These are phyloP conservation scores for Agaricus blazei DNA, from an alignment of 768 basidiomycete species.

Conservation along the genomic window DNA sequence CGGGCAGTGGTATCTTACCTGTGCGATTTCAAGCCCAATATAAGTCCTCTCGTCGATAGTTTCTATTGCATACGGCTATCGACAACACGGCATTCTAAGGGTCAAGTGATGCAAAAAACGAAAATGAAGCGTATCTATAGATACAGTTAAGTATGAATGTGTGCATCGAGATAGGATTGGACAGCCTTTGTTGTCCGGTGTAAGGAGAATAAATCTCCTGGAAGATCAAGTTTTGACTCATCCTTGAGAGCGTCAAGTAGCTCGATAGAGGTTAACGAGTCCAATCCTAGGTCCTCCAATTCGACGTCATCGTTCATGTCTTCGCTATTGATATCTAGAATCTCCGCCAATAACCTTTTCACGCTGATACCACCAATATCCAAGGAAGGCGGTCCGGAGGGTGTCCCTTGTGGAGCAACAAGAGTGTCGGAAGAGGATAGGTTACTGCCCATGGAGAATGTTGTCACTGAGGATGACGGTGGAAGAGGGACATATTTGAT, in stretches of 20 bases:
- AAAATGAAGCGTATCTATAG: too few relatives aligned
- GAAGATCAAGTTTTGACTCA: conserved; percentile 36
- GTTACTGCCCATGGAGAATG: conserved; percentile 11
- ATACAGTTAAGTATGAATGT: conserved; percentile 1
- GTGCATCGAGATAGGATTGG: conserved; percentile 22
- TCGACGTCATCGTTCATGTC: conserved; percentile 40
- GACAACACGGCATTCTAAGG: too few relatives aligned
- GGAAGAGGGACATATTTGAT: not conserved
- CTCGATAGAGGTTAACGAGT: conserved; percentile 64
- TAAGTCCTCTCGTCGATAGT: too few relatives aligned
- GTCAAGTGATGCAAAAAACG: too few relatives aligned
- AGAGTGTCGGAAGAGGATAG: conserved; percentile 31
- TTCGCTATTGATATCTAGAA: conserved; percentile 37
- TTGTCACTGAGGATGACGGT: not conserved
- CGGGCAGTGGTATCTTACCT: too few relatives aligned
- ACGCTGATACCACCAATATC: conserved; percentile 24
- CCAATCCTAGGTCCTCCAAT: conserved; percentile 50
- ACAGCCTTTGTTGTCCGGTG: conserved; percentile 37
- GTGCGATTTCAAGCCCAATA: too few relatives aligned
- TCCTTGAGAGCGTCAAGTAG: conserved; percentile 41
- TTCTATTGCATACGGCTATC: too few relatives aligned
- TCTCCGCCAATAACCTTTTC: conserved; percentile 34
- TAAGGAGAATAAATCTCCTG: conserved; percentile 36
- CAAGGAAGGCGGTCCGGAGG: conserved; percentile 16
- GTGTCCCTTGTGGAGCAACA: conserved; percentile 30